phyloP scores from a whole-genome alignment of 2,329 filamentous ascomycete genomes.

The Colletotrichum tanaceti region DNA sequence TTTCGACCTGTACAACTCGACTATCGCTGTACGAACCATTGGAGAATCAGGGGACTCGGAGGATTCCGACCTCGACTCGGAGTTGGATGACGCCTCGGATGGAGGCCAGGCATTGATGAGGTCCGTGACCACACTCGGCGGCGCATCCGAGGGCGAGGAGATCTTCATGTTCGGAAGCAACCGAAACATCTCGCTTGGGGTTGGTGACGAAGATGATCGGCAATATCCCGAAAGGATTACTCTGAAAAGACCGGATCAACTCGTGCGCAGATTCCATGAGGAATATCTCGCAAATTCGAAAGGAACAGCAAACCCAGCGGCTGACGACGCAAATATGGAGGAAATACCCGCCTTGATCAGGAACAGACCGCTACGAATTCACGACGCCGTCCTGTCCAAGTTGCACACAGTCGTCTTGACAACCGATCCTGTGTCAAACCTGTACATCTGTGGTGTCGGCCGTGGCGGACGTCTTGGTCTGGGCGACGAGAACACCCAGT shows the following conservation, averaged over 20 bases:
- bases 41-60: conserved; percentile 55
- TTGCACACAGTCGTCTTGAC: conserved; percentile 91
- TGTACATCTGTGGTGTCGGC: conserved; percentile 93
- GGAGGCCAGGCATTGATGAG: conserved; percentile 34
- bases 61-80: conserved; percentile 63
- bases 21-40: conserved; percentile 81
- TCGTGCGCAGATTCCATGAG: conserved; percentile 78
- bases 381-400: conserved; percentile 89
- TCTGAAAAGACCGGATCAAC: conserved; percentile 79
- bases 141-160: conserved; percentile 73
- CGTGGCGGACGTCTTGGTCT: conserved; percentile 89
- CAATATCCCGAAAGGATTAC: conserved; percentile 90
- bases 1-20: conserved; percentile 91
- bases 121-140: conserved; percentile 41
- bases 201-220: conserved; percentile 95
- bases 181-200: conserved; percentile 90
- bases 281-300: conserved; percentile 69
- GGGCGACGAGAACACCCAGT: conserved; percentile 89
- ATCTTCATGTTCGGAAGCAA: conserved; percentile 96
- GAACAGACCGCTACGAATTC: conserved; percentile 78
- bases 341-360: conserved; percentile 80
- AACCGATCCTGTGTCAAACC: conserved; percentile 85
- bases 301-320: not conserved
- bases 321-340: conserved; percentile 46
- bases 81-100: conserved; percentile 62